phyloP scores from a whole-genome alignment of 1,284 basidiomycete species.

The Apiotrichum siamense region DNA sequence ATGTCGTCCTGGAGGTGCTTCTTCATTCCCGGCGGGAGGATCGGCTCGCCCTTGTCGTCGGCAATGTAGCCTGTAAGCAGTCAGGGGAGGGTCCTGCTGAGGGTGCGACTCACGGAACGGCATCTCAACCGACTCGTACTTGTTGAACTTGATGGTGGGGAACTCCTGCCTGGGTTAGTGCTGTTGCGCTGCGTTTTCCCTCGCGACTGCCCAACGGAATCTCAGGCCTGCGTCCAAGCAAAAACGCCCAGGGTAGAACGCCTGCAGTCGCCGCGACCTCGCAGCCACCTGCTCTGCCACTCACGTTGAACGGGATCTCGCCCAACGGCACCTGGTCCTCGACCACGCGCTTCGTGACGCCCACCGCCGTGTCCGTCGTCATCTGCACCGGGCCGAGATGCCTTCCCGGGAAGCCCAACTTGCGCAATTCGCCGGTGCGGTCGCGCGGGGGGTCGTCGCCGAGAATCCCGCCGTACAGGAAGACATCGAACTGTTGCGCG shows the following conservation, averaged over 20 bases:
- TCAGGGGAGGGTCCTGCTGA: background rate
- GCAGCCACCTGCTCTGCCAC: background rate
- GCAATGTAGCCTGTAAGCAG: constrained; percentile 48
- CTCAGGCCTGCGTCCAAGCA: no score
- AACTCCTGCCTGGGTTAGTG: constrained; percentile 56
- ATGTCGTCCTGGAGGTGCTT: constrained; percentile 75
- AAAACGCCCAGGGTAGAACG: no score
- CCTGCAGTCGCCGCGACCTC: no score
- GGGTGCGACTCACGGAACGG: constrained; percentile 65
- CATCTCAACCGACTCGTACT: constrained; percentile 85
- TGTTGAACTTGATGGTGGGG: constrained; percentile 79
- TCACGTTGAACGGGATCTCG: constrained; percentile 65
- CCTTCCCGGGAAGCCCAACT: constrained; percentile 75
- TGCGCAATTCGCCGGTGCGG: constrained; percentile 73
- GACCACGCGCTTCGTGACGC: constrained; percentile 83
- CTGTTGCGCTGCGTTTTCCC: no score
- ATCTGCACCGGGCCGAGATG: constrained; percentile 84
- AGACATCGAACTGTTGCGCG: constrained; percentile 68
- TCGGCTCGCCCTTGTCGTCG: constrained; percentile 52
- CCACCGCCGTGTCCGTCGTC: constrained; percentile 96
- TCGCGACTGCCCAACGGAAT: no score
- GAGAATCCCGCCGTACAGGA: constrained; percentile 66
- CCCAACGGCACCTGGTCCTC: constrained; percentile 56
- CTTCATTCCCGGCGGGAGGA: constrained; percentile 84
- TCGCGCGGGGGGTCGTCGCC: constrained; percentile 47